Percentiles rank a stretch among this genome's conserved stretches.
Evolutionary conservation across 73 alveolate species (phyloP).

Genomic region (Paramecium sonneborni): DNA sequence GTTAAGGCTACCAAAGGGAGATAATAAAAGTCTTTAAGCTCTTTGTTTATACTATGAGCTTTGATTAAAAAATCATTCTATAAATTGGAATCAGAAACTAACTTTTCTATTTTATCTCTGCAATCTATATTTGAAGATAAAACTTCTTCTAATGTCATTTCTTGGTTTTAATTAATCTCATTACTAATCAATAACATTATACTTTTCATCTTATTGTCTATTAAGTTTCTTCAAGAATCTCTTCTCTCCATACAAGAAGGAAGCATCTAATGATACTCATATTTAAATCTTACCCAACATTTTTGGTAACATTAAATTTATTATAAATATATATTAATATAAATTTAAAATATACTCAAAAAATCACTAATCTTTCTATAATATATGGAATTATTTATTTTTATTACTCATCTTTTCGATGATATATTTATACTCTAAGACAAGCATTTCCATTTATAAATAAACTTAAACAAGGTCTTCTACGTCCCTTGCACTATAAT

Average conservation of each 20-base stretch:
- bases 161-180: neutral
- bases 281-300: slow-evolving; percentile 1
- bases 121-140: neutral
- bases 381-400: neutral
- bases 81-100: slow-evolving; percentile 8
- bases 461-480: neutral
- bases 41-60: neutral
- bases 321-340: neutral
- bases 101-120: slow-evolving; percentile 17
- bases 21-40: neutral
- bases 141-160: slow-evolving; percentile 1
- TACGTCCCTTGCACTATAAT: neutral
- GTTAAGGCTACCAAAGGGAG: neutral
- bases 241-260: slow-evolving; percentile 55
- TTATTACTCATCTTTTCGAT: neutral
- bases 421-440: neutral
- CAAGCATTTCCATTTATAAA: neutral
- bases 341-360: neutral
- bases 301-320: slow-evolving; percentile 1
- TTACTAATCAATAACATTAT: neutral
- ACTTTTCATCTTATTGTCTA: slow-evolving; percentile 19
- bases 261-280: neutral
- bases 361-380: neutral
- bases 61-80: slow-evolving; percentile 1
- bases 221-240: slow-evolving; percentile 21